phyloP scores from a whole-genome alignment of 2,329 filamentous ascomycete species.

The Apiospora saccharicola region DNA sequence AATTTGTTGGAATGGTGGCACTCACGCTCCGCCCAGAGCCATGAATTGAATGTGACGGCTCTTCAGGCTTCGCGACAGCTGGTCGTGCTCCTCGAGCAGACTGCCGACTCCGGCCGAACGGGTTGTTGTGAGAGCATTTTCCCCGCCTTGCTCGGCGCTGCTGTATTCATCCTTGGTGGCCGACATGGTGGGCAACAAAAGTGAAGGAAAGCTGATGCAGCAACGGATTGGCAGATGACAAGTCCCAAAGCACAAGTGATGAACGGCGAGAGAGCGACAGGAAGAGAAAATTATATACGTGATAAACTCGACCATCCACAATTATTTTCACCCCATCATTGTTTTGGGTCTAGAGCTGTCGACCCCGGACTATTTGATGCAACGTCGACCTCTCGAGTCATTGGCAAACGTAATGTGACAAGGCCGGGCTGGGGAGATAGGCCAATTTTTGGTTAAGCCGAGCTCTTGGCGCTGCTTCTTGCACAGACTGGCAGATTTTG shows the following conservation, averaged over 20 bases:
- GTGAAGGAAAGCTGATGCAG: background rate
- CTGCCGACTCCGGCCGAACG: slow-evolving; percentile 20
- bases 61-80: slow-evolving; percentile 21
- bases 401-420: slow-evolving; percentile 18
- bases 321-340: background rate
- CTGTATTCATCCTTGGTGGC: slow-evolving; percentile 21
- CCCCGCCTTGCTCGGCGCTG: slow-evolving; percentile 23
- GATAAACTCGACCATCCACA: background rate
- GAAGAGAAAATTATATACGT: slow-evolving; percentile 5
- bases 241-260: background rate
- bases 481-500: background rate
- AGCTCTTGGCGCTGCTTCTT: background rate
- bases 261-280: background rate
- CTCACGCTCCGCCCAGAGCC: slow-evolving; percentile 23
- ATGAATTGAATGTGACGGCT: slow-evolving; percentile 25
- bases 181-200: slow-evolving; percentile 15
- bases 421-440: background rate
- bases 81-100: slow-evolving; percentile 24
- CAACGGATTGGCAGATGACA: background rate
- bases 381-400: slow-evolving; percentile 10
- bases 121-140: slow-evolving; percentile 10
- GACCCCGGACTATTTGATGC: slow-evolving; percentile 19
- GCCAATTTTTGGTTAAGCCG: slow-evolving; percentile 20
- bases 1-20: background rate
- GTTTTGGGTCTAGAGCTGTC: slow-evolving; percentile 15